Evolutionary conservation across 495 filamentous ascomycete genomes (phyloP), one percentile per base, ranked within the genome.

Genomic region (Podospora didyma): DNA sequence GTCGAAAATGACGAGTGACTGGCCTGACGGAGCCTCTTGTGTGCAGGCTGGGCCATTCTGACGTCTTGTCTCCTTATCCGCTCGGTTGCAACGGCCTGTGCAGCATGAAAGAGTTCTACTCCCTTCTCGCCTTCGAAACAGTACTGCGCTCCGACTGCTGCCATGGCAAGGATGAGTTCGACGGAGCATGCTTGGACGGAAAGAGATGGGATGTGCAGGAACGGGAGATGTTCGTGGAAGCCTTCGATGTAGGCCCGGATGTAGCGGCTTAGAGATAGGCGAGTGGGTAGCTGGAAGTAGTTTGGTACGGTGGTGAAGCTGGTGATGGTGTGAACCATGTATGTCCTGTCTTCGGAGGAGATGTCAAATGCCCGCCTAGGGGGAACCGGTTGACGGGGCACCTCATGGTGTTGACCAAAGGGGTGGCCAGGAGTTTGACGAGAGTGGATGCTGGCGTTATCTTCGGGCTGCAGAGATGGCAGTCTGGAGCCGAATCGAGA

Each of bases 201-300:
- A 39, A 49, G 42, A 6, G 59, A 45, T 17, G 59, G 46, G 14
- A 61, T 42, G 44, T 60, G 53, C 69, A 75, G 58, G 75, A 79
- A 34, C 70, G 78, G 24, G 56, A 78, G 23, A 66, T 83, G 57
- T 70, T 83, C 21, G 62, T 83, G 22, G 62, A 79, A 44, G 73
- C 75, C 28, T 74, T 83, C 56, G 34, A 50, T 53, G 56, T 58
- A 61, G 14, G 49, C 59, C 6, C 46, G 53, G 5, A 57, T 44
- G 23, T 61, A 61, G 2, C 59, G 54, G 7, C 49, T 23, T 2
- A 61, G 41, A 7, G 59, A 49, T 6, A 53, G 59, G 9, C 54
- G 19, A 10, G 52, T 53, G 28, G 59, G 59, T n/a, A 61, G 54
- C 14, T 47, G 28, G 28, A 57, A 57, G 49, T 19, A 21, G 21